Evolutionary conservation across 345 rosid species (phyloP).

Genomic region (Syzygium jambos): DNA sequence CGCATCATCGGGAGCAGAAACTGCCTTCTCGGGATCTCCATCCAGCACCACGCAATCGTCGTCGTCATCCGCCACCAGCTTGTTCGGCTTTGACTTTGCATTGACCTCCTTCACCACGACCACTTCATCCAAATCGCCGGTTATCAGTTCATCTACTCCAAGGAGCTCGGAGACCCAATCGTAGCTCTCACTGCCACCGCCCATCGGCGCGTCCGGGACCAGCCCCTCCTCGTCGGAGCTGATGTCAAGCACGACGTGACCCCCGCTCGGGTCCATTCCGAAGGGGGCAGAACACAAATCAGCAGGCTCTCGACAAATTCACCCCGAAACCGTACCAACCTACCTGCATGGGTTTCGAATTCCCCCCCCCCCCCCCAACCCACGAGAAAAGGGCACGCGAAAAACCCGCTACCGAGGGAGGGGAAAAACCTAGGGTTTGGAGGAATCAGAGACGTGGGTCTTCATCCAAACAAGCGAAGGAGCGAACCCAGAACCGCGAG

Average conservation of each 20-base stretch:
- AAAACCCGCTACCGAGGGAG: not conserved
- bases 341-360: not conserved
- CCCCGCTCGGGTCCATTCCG: slow-evolving; percentile 7
- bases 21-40: slow-evolving; percentile 48
- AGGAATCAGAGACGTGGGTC: not conserved
- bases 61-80: slow-evolving; percentile 14
- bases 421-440: not conserved
- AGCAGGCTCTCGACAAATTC: not conserved
- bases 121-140: slow-evolving; percentile 32
- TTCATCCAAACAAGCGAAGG: not conserved
- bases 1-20: not conserved
- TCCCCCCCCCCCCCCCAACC: not conserved
- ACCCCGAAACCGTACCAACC: not conserved
- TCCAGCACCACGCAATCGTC: slow-evolving; percentile 58
- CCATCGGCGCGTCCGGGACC: slow-evolving; percentile 7
- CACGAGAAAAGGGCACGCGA: not conserved
- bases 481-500: not conserved
- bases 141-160: slow-evolving; percentile 3
- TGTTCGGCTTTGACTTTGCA: slow-evolving; percentile 12
- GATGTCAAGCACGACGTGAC: slow-evolving; percentile 23
- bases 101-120: slow-evolving; percentile 44
- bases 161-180: slow-evolving; percentile 35
- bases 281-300: not conserved
- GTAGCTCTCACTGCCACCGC: slow-evolving; percentile 7
- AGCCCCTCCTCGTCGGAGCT: slow-evolving; percentile 51